A percentile compares a stretch with the other conserved stretches of the same genome.
Evolutionary conservation across 2,329 filamentous ascomycete species (phyloP).

Genomic region (Phialemoniopsis sp.): DNA sequence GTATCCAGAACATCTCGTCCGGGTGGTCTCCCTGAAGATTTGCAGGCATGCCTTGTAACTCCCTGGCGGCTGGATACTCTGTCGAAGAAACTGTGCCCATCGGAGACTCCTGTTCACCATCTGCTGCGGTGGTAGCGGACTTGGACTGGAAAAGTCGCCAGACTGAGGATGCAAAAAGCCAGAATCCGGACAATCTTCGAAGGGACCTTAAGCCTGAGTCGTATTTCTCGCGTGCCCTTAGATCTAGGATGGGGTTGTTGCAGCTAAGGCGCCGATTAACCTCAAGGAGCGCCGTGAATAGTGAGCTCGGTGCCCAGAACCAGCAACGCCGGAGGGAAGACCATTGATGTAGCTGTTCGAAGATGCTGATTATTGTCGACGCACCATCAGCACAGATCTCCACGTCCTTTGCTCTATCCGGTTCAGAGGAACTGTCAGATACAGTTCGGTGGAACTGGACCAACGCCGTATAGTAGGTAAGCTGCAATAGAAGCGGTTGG

Average conservation of each 20-base stretch:
- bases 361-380: neutral
- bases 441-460: neutral
- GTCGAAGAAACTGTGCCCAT: too few species aligned
- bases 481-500: neutral
- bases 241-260: neutral
- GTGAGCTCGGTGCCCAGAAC: slow-evolving; percentile 1
- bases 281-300: slow-evolving; percentile 1
- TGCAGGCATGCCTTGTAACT: too few species aligned
- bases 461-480: neutral
- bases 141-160: neutral
- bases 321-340: neutral
- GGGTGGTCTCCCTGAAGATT: too few species aligned
- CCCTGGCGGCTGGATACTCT: too few species aligned
- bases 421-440: neutral
- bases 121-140: too few species aligned
- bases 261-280: neutral
- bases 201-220: neutral
- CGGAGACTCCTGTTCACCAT: too few species aligned
- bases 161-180: neutral
- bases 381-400: neutral
- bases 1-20: too few species aligned
- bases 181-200: neutral
- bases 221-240: neutral
- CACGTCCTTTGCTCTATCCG: neutral
- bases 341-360: neutral